Base-by-base conservation (phyloP, 78 protist species). In the Tieghemostelium lacteum region DNA sequence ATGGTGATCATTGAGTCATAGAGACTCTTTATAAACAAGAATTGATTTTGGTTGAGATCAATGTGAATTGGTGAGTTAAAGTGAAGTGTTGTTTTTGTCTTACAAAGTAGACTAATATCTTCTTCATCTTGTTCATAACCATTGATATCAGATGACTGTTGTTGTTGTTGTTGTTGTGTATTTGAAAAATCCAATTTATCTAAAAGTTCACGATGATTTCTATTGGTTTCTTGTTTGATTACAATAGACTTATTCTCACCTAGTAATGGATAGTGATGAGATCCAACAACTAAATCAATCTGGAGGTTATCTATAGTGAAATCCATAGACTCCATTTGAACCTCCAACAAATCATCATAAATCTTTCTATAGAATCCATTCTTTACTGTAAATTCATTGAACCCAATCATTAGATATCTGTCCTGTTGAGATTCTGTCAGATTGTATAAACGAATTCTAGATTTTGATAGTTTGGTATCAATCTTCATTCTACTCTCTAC, bases 41-140 rank as follows among this genome's bases (percentile, higher is more conserved):
- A 67, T 40, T 67, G 74, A 40, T 67, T 67, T 40, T 40, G 37
- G 40, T 67, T 40, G 17, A 67, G 40, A 67, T 67, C 57, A n/a
- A 67, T 40, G 24, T 67, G 74, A 2, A 50, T 24, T 40, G 74
- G 54, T n/a, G n/a, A 67, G 28, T 40, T 40, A 50, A 67, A 67
- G 36, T 34, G 17, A 3, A 7, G 22, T 55, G 7, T 3, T 19
- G 17, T 19, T n/a, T 20, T 3, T 19, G 7, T 55, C 37, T 7
- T 24, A 42, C 22, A 67, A 40, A n/a, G 16, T 40, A 26, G 17
- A 24, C 26, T 50, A 5, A 20, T 45, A 40, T 66, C 37, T 7
- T 64, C 71, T 20, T 65, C 73, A 7, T 37, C 16, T 34, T 22
- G 3, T 3, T 3, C 33, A 16, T 37, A 2, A 22, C 22, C 71